These are phyloP conservation scores for Breviolum minutum DNA, from an alignment of 73 alveolate species.

Conservation along the genomic window DNA sequence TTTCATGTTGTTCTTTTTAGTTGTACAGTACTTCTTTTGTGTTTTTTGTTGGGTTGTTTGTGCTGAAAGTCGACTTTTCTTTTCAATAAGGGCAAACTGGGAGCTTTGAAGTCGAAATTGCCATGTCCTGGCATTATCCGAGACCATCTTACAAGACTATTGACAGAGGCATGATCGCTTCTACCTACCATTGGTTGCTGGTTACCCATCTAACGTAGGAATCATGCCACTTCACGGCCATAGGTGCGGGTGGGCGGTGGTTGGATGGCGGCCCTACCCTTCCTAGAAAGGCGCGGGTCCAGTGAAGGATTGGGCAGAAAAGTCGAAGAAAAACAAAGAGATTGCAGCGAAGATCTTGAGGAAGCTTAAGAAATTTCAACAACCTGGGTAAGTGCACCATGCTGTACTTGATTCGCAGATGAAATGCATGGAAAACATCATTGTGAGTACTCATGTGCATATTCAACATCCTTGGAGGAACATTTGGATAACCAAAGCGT, in stretches of 20 bases:
- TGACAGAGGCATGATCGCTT: too few species aligned
- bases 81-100: too few species aligned
- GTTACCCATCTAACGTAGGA: background rate
- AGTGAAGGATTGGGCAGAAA: background rate
- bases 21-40: too few species aligned
- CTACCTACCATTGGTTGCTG: background rate
- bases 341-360: background rate
- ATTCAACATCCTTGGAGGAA: too few species aligned
- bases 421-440: background rate
- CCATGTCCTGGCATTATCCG: too few species aligned
- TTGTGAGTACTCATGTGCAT: too few species aligned
- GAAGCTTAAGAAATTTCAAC: background rate
- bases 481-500: too few species aligned
- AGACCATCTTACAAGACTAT: too few species aligned
- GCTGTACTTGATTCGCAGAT: background rate
- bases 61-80: too few species aligned
- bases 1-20: background rate
- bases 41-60: too few species aligned
- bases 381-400: background rate
- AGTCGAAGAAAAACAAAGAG: background rate
- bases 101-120: too few species aligned
- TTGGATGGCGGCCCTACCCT: conserved; percentile 88
- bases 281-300: conserved; percentile 47
- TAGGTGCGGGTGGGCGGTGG: conserved; percentile 93
- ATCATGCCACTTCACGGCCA: background rate